These are phyloP conservation scores for Tetrahymena thermophila DNA, from an alignment of 73 alveolate species.

Conservation along the genomic window DNA sequence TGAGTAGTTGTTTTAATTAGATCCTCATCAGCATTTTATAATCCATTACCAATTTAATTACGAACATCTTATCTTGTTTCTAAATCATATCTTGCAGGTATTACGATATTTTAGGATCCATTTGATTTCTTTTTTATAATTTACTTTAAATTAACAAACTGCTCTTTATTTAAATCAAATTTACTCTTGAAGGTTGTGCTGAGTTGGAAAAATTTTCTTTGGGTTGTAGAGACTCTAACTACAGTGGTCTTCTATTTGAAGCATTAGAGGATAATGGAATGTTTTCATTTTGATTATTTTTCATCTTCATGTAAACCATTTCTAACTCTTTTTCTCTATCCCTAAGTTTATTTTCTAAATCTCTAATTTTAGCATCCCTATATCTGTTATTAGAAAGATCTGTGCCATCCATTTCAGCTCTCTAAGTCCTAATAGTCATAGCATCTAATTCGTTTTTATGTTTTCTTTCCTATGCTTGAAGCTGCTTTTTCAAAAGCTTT, in stretches of 20 bases:
- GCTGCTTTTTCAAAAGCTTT: background rate
- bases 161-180: background rate
- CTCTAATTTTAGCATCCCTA: background rate
- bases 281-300: background rate
- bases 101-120: background rate
- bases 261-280: background rate
- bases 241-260: background rate
- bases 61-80: background rate
- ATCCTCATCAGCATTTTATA: background rate
- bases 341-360: background rate
- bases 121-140: background rate
- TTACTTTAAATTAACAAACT: background rate
- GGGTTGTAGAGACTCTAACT: background rate
- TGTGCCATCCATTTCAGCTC: background rate
- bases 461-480: background rate
- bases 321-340: background rate
- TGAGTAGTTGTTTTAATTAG: background rate
- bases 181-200: background rate
- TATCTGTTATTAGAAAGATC: background rate
- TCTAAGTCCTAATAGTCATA: background rate
- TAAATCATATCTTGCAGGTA: background rate
- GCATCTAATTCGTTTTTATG: background rate
- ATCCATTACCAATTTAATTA: background rate
- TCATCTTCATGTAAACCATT: background rate
- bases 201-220: background rate